A percentile compares a stretch with the other conserved stretches of the same genome.
Conservation (phyloP, 306 rosid genomes). For the Myrica gale region DNA sequence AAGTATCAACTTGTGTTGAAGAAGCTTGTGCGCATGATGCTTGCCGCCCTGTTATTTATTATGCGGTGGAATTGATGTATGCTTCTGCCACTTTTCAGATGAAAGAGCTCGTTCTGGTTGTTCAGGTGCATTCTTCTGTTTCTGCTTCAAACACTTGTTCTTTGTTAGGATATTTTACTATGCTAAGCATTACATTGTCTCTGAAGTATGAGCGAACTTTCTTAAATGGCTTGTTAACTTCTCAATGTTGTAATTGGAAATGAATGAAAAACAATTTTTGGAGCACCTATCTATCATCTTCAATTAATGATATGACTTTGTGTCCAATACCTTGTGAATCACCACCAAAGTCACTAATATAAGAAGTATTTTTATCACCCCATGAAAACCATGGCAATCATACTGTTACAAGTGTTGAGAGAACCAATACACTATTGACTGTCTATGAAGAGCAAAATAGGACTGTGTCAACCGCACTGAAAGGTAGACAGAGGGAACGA, state of each 20-base stretch:
- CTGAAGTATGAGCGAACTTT: neutral
- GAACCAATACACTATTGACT: too few species aligned
- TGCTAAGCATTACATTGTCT: neutral
- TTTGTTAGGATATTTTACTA: neutral
- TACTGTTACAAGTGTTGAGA: neutral
- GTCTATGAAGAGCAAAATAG: neutral
- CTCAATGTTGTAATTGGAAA: neutral
- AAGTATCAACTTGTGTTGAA: slow-evolving; percentile 83
- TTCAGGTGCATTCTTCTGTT: slow-evolving; percentile 60
- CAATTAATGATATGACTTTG: neutral
- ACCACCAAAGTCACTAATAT: neutral
- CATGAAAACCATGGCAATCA: neutral
- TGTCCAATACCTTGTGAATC: neutral
- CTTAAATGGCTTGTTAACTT: neutral
- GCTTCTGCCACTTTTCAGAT: slow-evolving; percentile 80
- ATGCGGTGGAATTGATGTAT: slow-evolving; percentile 83
- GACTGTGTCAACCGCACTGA: too few species aligned
- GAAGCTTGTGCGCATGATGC: slow-evolving; percentile 73
- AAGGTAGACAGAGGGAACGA: too few species aligned
- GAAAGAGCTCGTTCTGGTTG: slow-evolving; percentile 74
- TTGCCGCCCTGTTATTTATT: slow-evolving; percentile 76
- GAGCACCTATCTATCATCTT: neutral
- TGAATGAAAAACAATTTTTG: neutral
- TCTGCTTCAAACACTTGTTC: neutral
- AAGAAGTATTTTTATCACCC: neutral